Evolutionary conservation across 2,329 filamentous ascomycete genomes (phyloP).

Genomic region (Penicillium palitans): DNA sequence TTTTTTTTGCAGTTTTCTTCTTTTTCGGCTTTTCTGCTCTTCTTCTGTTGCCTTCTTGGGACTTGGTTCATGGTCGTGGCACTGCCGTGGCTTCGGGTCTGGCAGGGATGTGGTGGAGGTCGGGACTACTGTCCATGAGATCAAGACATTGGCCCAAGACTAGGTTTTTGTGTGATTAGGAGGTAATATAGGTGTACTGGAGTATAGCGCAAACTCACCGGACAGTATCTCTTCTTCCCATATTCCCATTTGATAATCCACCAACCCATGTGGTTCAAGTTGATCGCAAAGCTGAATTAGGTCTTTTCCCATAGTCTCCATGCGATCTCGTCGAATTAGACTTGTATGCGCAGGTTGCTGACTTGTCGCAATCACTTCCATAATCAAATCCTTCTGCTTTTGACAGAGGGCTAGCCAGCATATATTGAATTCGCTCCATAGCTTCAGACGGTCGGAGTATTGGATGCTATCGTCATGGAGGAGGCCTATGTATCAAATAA

Average conservation of each 20-base stretch:
- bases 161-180: conserved; percentile 24
- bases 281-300: conserved; percentile 79
- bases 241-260: conserved; percentile 96
- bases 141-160: conserved; percentile 57
- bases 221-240: conserved; percentile 90
- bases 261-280: conserved; percentile 86
- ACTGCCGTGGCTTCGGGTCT: conserved; percentile 22
- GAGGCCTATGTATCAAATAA: conserved; percentile 61
- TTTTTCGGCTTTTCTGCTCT: not conserved
- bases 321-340: conserved; percentile 65
- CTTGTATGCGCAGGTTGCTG: conserved; percentile 59
- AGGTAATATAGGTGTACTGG: not conserved
- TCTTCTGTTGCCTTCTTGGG: not conserved
- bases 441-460: conserved; percentile 72
- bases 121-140: conserved; percentile 47
- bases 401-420: conserved; percentile 85
- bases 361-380: conserved; percentile 59
- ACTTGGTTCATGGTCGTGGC: conserved; percentile 27
- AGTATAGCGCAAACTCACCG: conserved; percentile 56
- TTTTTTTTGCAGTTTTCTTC: not conserved
- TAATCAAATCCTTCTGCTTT: conserved; percentile 74
- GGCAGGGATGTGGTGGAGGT: conserved; percentile 25
- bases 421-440: conserved; percentile 94
- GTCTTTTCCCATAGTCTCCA: conserved; percentile 80
- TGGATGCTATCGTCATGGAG: conserved; percentile 77